Conservation (phyloP, 73 alveolate genomes). For the Paramecium caudatum region DNA sequence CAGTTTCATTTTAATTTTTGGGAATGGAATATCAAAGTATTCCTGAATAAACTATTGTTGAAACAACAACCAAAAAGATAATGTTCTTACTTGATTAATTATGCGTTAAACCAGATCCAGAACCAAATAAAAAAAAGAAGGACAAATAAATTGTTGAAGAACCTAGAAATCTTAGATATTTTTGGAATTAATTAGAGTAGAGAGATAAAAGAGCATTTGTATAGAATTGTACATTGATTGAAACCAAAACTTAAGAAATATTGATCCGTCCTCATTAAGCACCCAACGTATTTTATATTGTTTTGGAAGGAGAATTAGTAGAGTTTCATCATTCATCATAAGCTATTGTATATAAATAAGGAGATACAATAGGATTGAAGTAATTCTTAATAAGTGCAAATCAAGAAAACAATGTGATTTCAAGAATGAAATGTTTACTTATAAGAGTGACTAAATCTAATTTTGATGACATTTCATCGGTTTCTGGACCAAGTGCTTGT, state of each 20-base stretch:
- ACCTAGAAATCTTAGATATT: not conserved
- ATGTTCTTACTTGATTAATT: constrained; percentile 11
- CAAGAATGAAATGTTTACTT: constrained; percentile 37
- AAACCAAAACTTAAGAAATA: constrained; percentile 1
- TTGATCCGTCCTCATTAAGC: not conserved
- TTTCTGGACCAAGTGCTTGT: constrained; percentile 48
- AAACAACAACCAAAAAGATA: constrained; percentile 53
- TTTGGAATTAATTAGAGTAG: constrained; percentile 63
- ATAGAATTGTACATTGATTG: constrained; percentile 17
- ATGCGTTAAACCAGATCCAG: constrained; percentile 9
- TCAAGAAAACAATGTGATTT: not conserved
- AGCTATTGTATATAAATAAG: not conserved
- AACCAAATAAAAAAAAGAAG: constrained; percentile 46
- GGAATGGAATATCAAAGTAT: constrained; percentile 4
- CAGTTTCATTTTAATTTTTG: constrained; percentile 10
- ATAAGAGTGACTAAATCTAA: not conserved
- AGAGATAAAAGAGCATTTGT: constrained; percentile 61
- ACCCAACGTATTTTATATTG: constrained; percentile 41
- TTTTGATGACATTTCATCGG: constrained; percentile 1
- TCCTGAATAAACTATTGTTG: not conserved
- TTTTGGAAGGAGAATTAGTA: constrained; percentile 59
- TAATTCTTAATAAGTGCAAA: not conserved
- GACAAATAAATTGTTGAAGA: constrained; percentile 49
- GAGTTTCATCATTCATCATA: not conserved
- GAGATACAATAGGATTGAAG: constrained; percentile 56